A percentile compares a stretch with the other conserved stretches of the same genome.
These are phyloP conservation scores for Phytopythium litorale DNA, from an alignment of 352 stramenopile species.

Conservation along the genomic window DNA sequence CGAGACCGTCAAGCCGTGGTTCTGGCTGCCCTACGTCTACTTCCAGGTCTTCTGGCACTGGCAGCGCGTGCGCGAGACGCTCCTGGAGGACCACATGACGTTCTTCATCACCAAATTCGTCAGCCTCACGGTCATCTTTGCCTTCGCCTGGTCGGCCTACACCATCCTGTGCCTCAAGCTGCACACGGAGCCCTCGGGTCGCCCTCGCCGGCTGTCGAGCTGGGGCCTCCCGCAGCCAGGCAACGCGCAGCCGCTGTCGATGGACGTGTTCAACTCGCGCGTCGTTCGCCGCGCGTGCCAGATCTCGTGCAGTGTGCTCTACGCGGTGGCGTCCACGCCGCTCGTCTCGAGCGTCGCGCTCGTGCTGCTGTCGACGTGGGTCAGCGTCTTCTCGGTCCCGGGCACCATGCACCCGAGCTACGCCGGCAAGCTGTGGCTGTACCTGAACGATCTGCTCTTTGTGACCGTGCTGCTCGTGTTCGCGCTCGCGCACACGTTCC, in stretches of 20 bases:
- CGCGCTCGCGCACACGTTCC: conserved; percentile 58
- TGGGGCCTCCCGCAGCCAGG: conserved; percentile 48
- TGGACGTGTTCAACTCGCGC: conserved; percentile 72
- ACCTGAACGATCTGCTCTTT: conserved; percentile 56
- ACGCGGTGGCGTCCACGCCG: conserved; percentile 62
- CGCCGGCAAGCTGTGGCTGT: conserved; percentile 57
- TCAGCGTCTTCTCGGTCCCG: conserved; percentile 50
- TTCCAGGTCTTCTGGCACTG: conserved; percentile 85
- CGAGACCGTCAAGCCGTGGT: conserved; percentile 70
- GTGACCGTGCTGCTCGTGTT: conserved; percentile 65
- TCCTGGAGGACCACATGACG: conserved; percentile 60
- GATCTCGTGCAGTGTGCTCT: conserved; percentile 69
- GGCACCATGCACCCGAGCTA: conserved; percentile 69
- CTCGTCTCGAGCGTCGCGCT: conserved; percentile 58
- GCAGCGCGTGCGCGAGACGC: conserved; percentile 50
- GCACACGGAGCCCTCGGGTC: conserved; percentile 59
- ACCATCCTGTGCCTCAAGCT: conserved; percentile 63
- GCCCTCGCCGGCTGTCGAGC: conserved; percentile 53
- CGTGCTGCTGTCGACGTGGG: conserved; percentile 41
- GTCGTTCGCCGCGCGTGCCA: conserved; percentile 69
- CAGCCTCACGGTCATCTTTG: conserved; percentile 55
- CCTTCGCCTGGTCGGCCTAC: conserved; percentile 63
- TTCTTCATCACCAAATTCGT: conserved; percentile 61
- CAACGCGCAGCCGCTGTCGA: conserved; percentile 45
- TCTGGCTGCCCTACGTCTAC: conserved; percentile 78